Evolutionary conservation across 768 basidiomycete species (phyloP), one percentile per base, ranked within the genome.

Genomic region (Boletus insuetus): DNA sequence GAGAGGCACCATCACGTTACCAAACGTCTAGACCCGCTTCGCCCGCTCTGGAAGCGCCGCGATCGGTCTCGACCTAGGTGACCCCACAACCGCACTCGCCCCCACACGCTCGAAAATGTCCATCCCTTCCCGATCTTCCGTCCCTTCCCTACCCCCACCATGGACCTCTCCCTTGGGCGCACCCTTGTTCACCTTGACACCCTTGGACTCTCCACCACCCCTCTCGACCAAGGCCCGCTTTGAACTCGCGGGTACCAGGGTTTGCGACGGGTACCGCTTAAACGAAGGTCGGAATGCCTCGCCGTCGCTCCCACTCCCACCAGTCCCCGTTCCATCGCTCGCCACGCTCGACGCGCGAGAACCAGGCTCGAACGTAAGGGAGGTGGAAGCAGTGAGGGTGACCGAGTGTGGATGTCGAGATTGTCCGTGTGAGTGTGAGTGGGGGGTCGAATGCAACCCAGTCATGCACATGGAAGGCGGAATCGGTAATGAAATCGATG

Each of bases 181-280:
- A 13, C n/a, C 17, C 49, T 46, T 60, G 35, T 51, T 32, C 20
- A 53, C 24, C 26, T 50, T 55, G 20, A 65, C 46, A 0, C 63
- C 48, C 40, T 49, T 55, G 3, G 71, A 65, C 12, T 24, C 58
- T 9, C 55, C 56, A n/a, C 66, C 17, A 1, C 54, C 43, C 12
- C 72, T 68, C 49, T 73, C 65, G 12, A 83, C 68, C 64, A 77
- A 62, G 49, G 75, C 75, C 48, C 83, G 72, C 68, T 91, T 90
- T 46, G 79, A 58, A 57, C 76, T 76, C 35, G 72, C 72, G 3
- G 86, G 85, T 2, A 78, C 87, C n/a, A 91, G 70, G 11, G 86
- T 86, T 72, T 87, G 86, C 45, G 85, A 87, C 2, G 89, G 82
- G 37, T 87, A 67, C 43, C 89, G 75, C 75, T 91, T 91, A 64